Conservation (phyloP, 2,329 filamentous ascomycete genomes). For the Aspergillus sp. region DNA sequence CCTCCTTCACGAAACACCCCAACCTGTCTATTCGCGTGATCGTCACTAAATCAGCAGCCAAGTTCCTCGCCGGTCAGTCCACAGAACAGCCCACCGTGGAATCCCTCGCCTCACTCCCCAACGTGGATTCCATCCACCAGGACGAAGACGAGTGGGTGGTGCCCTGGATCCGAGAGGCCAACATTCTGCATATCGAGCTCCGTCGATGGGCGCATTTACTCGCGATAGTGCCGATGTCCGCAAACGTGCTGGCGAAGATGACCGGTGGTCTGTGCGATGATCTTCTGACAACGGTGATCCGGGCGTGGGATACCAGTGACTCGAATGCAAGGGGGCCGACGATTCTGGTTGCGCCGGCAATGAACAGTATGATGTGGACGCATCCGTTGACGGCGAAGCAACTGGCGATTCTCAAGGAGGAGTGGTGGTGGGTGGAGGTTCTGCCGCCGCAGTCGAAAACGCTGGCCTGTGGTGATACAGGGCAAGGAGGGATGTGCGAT, state of each 20-base stretch:
- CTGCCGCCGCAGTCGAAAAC: conserved; percentile 65
- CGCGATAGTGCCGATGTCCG: conserved; percentile 70
- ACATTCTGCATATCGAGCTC: conserved; percentile 85
- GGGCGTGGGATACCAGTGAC: conserved; percentile 70
- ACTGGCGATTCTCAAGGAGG: conserved; percentile 62
- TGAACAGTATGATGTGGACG: conserved; percentile 87
- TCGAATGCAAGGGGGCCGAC: conserved; percentile 44
- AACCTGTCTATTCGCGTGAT: conserved; percentile 73
- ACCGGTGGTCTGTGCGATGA: conserved; percentile 69
- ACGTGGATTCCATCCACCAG: conserved; percentile 71
- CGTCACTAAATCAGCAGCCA: conserved; percentile 62
- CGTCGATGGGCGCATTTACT: conserved; percentile 73
- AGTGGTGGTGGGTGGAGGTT: conserved; percentile 64
- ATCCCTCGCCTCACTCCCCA: conserved; percentile 51
- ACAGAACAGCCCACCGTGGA: conserved; percentile 65
- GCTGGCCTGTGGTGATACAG: conserved; percentile 77
- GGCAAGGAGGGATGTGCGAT: conserved; percentile 72
- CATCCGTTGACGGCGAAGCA: conserved; percentile 74
- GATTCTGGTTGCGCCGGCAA: conserved; percentile 70
- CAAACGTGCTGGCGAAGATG: conserved; percentile 81
- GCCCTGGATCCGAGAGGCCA: conserved; percentile 69
- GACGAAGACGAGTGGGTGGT: conserved; percentile 79
- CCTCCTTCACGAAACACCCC: conserved; percentile 35
- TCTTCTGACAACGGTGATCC: conserved; percentile 62
- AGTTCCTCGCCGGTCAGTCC: conserved; percentile 70